Evolutionary conservation across 371 early-diverging fungal species (phyloP).

Genomic region (Mucor racemosus): DNA sequence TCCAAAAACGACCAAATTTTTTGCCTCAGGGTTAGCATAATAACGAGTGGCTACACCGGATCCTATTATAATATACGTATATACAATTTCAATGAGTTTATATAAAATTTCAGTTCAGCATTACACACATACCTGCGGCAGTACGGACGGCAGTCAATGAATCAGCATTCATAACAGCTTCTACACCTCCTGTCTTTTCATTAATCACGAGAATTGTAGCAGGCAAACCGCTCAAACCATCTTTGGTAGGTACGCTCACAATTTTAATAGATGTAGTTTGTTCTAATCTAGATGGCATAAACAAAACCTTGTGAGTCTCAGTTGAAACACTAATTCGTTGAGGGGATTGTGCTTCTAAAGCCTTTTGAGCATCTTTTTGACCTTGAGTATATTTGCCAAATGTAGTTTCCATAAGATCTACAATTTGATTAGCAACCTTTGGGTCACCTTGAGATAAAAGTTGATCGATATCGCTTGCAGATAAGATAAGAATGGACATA

Average conservation of each 20-base stretch:
- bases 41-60: slow-evolving; percentile 62
- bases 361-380: slow-evolving; percentile 25
- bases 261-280: slow-evolving; percentile 61
- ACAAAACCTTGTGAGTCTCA: slow-evolving; percentile 48
- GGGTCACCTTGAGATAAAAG: slow-evolving; percentile 30
- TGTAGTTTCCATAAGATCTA: slow-evolving; percentile 45
- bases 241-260: slow-evolving; percentile 57
- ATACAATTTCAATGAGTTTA: background rate
- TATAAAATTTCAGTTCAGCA: background rate
- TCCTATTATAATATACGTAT: slow-evolving; percentile 28
- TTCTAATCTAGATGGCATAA: slow-evolving; percentile 65
- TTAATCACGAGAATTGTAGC: slow-evolving; percentile 59
- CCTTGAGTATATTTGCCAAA: slow-evolving; percentile 39
- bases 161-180: slow-evolving; percentile 62
- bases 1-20: slow-evolving; percentile 60
- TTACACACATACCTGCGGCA: slow-evolving; percentile 50
- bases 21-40: slow-evolving; percentile 38
- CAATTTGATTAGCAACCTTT: slow-evolving; percentile 29
- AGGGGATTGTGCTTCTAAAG: slow-evolving; percentile 55
- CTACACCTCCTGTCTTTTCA: slow-evolving; percentile 52
- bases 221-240: slow-evolving; percentile 57
- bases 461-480: slow-evolving; percentile 31
- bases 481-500: slow-evolving; percentile 41
- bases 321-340: slow-evolving; percentile 51
- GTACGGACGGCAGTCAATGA: slow-evolving; percentile 64